phyloP scores from a whole-genome alignment of 371 early-diverging fungal genomes.

The Apophysomyces ossiformis region DNA sequence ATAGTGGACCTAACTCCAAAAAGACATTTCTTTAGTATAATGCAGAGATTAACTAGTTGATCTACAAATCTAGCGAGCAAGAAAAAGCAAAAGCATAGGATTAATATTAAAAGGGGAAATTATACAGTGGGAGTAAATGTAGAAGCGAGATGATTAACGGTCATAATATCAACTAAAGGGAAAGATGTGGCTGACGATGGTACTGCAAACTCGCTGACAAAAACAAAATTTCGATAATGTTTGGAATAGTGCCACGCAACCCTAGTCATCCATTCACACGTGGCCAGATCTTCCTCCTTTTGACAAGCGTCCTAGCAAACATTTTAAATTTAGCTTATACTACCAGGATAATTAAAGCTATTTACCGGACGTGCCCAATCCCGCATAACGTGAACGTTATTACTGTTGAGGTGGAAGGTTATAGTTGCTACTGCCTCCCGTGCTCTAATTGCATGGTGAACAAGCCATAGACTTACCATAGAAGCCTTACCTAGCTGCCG shows the following conservation, averaged over 20 bases:
- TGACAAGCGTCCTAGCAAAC: neutral
- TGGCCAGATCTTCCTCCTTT: neutral
- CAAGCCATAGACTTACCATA: neutral
- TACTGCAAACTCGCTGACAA: constrained; percentile 27
- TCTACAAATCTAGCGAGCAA: too few relatives aligned
- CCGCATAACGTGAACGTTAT: constrained; percentile 16
- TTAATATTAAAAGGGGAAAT: neutral
- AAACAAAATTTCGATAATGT: constrained; percentile 11
- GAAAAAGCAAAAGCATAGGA: neutral
- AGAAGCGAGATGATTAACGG: neutral
- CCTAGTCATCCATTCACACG: constrained; percentile 2
- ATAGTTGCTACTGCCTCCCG: constrained; percentile 2
- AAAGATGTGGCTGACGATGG: neutral
- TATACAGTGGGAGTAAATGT: constrained; percentile 1
- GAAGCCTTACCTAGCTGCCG: neutral
- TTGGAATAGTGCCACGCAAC: neutral
- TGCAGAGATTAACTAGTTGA: too few relatives aligned
- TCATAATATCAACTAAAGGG: neutral
- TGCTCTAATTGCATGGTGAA: neutral
- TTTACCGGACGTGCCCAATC: constrained; percentile 13
- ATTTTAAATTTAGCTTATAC: too few relatives aligned
- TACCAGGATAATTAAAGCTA: too few relatives aligned
- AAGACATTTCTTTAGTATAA: too few relatives aligned
- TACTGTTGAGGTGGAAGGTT: neutral
- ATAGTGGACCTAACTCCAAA: too few relatives aligned